Base-by-base conservation (phyloP, 73 alveolate species). In the Paramecium sexaurelia region DNA sequence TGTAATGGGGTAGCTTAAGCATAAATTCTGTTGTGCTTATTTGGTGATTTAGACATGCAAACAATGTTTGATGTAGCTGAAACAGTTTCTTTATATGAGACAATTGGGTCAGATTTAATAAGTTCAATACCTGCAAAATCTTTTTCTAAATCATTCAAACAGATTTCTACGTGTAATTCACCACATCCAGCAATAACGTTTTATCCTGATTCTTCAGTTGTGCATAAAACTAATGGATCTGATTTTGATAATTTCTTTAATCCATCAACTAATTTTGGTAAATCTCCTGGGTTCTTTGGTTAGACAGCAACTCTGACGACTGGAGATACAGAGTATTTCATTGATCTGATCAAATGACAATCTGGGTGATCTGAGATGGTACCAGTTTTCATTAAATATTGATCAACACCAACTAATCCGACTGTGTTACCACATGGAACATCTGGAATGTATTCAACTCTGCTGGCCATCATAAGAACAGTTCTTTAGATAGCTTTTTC, bases 371-470 rank as follows among this genome's bases (percentile, higher is more conserved):
- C 96, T 91, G 99, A 87, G 93, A 98, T 96, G 93, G 99, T 98
- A 32, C 99, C 99, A 83, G 99, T 96, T 95, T 98, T 98, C 93
- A 96, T 78, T 88, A 98, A 92, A 95, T 92, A 97, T 91, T 95
- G 97, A 85, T 98, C 99, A 91, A 97, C 97, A 19, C 99, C 99
- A 84, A 96, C 99, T 55, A 98, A 96, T 73, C 98, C 99, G 94
- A 97, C 99, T 7, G 99, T 98, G 98, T 97, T 98, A 66, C 99
- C 99, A 89, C 99, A 98, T 19, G 99, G 99, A 36, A 98, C 99
- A 95, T 96, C 99, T 85, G 96, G 97, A 43, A 98, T 96, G 87
- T 95, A 97, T 92, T 97, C 99, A 75, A 96, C 96, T 93, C 97
- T 95, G 75, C 98, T 96, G 78, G 98, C 97, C 95, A 92, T 89